Evolutionary conservation across 139 green algal species (phyloP), one percentile per base, ranked within the genome.

Genomic region (Chlorella sp.): DNA sequence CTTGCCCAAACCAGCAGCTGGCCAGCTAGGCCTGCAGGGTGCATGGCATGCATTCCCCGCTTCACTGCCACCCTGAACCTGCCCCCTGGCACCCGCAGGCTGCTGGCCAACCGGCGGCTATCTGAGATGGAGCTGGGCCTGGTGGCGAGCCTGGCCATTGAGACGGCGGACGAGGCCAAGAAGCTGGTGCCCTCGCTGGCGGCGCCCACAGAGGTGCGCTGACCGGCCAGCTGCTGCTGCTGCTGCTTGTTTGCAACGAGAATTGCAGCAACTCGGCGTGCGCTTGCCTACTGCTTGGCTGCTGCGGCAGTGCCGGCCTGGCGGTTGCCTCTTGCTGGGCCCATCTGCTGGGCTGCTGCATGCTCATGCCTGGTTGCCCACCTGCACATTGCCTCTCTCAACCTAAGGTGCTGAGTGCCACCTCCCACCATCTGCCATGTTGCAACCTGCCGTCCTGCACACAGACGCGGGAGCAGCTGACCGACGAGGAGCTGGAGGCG

Each of bases 111-210:
- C 21, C 41, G 51, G 2, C 51, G 72, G n/a, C n/a, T 93, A 15
- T 60, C 87, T 17, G 85, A 92, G 67, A 63, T 84, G 80, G 89
- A 93, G 81, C 56, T 91, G 68, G 89, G 65, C 0, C 28, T 89
- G 28, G 74, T 93, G 51, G 70, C 76, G 7, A 93, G 86, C 72
- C 78, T 93, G 38, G 47, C 68, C 11, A 74, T 86, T 7, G 68
- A 80, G 36, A 92, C 71, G 21, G 82, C 72, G 15, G 85, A 91
- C 9, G 89, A 93, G 44, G 89, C 88, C 11, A 63, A 80, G 41
- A 63, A 73, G 23, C 81, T 92, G 11, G 55, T 92, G 3, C 88
- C 88, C 39, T 83, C 55, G 36, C 68, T 92, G 11, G 80, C 32
- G 38, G 20, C 32, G 26, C 13, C 13, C 20, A 57, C 28, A 28